Base-by-base conservation (phyloP, 2,329 filamentous ascomycete species). In the Teratosphaeria nubilosa region DNA sequence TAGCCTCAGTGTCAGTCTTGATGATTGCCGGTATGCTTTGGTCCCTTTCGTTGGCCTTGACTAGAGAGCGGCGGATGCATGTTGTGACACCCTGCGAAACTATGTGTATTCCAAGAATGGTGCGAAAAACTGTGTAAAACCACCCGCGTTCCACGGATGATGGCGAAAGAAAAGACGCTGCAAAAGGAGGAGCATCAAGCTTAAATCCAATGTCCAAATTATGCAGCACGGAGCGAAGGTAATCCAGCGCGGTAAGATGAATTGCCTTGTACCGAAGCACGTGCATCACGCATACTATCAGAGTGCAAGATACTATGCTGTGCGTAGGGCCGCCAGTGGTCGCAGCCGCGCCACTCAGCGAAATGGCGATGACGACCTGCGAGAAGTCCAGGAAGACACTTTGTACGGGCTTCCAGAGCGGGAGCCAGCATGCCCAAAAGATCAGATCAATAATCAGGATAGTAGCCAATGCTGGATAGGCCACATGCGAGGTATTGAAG, bases 331-430 rank as follows among this genome's bases (percentile, higher is more conserved):
- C 85, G 60, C 86, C 82, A 64, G 81, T 82, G 7, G 84, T 83
- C 62, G 82, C 85, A 7, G 85, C 87, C 59, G 90, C 90, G 60
- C 91, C 91, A 62, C 91, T 91, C 11, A 96, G 78, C 0, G 91
- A 95, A 59, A 96, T 85, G 59, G 91, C 91, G 69, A 96, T 95
- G 70, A 96, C 90, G 59, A 92, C 89, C 74, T 96, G 92, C 60
- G 91, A 90, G 56, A 96, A 81, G 71, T 96, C 91, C 65, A 96
- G 80, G 59, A 92, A 87, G 69, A 95, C 86, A 69, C 90, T 89
- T 71, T 96, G 91, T 62, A 92, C 83, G 59, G 90, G 90, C 32
- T 86, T 85, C 88, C 88, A 95, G 61, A 95, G 80, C 65, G 94
- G 88, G 53, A 95, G 79, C 89, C 91, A 96, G 41, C 62, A 64